Conservation (phyloP, 352 stramenopile genomes). For the Thraustochytrium striatum region DNA sequence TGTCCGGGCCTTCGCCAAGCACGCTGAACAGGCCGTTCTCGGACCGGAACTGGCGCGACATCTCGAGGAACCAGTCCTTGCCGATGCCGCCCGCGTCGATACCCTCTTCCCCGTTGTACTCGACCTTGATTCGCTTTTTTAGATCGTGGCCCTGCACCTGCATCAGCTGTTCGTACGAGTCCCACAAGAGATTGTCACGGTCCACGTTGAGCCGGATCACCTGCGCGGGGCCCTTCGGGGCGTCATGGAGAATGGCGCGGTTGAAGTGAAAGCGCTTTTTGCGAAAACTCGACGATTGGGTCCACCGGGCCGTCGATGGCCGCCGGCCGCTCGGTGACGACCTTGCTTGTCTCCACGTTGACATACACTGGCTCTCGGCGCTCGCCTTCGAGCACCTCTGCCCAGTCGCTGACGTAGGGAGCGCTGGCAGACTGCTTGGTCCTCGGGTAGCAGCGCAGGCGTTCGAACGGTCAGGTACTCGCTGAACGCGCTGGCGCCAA, state of each 20-base stretch:
- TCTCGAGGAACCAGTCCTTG: slow-evolving; percentile 87
- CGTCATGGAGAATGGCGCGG: slow-evolving; percentile 62
- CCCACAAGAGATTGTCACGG: slow-evolving; percentile 64
- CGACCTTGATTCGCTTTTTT: slow-evolving; percentile 85
- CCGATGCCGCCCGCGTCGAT: slow-evolving; percentile 97
- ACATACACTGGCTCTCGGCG: neutral
- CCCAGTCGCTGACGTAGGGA: slow-evolving; percentile 17
- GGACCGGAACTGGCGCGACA: slow-evolving; percentile 99
- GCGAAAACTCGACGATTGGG: slow-evolving; percentile 69
- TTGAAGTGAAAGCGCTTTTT: slow-evolving; percentile 71
- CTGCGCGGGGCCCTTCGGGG: slow-evolving; percentile 53
- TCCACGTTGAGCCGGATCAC: slow-evolving; percentile 55
- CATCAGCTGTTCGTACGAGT: slow-evolving; percentile 64
- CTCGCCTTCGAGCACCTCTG: neutral
- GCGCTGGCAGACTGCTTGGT: neutral
- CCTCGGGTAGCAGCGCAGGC: neutral
- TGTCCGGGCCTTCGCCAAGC: slow-evolving; percentile 88
- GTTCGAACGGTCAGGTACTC: slow-evolving; percentile 37
- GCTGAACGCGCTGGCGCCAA: slow-evolving; percentile 20
- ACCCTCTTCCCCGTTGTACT: slow-evolving; percentile 94
- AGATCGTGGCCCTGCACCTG: slow-evolving; percentile 60
- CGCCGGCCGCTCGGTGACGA: neutral
- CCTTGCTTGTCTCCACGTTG: neutral
- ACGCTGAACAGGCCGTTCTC: slow-evolving; percentile 99
- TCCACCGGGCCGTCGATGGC: slow-evolving; percentile 34